phyloP scores from a whole-genome alignment of 2,329 filamentous ascomycete genomes.

The Cladophialophora chaetospira region DNA sequence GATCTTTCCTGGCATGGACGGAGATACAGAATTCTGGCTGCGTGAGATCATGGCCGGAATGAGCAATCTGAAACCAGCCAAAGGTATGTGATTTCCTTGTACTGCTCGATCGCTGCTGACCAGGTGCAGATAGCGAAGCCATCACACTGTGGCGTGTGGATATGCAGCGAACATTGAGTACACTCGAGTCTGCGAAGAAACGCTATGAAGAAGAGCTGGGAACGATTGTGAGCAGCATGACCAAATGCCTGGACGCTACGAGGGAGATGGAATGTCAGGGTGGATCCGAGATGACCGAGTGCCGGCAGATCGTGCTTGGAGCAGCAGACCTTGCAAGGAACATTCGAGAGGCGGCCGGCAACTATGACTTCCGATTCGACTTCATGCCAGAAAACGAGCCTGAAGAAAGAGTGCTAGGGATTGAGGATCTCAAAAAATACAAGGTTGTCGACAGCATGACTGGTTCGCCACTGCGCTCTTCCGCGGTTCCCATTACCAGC shows the following conservation, averaged over 20 bases:
- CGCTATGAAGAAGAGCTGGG: background rate
- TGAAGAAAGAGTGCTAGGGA: background rate
- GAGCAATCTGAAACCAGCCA: conserved; percentile 1
- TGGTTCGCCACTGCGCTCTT: background rate
- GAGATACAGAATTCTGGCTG: background rate
- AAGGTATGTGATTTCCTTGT: conserved; percentile 5
- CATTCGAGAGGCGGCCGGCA: background rate
- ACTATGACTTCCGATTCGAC: background rate
- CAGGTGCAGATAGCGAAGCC: background rate
- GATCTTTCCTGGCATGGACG: conserved; percentile 1
- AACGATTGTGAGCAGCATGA: background rate
- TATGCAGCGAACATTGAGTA: conserved; percentile 5
- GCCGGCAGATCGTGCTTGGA: background rate
- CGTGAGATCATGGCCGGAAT: background rate
- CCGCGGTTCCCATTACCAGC: background rate
- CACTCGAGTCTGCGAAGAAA: background rate
- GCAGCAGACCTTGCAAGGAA: conserved; percentile 7
- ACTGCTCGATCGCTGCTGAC: background rate
- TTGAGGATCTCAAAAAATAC: conserved; percentile 5
- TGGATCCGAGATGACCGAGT: background rate
- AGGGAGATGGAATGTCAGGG: background rate
- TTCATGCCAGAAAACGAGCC: background rate
- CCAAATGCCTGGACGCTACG: background rate
- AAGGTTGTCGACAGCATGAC: conserved; percentile 17
- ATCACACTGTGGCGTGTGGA: conserved; percentile 9